Evolutionary conservation across 306 rosid species (phyloP), one percentile per base, ranked within the genome.

Genomic region (Lathyrus tuberosus): DNA sequence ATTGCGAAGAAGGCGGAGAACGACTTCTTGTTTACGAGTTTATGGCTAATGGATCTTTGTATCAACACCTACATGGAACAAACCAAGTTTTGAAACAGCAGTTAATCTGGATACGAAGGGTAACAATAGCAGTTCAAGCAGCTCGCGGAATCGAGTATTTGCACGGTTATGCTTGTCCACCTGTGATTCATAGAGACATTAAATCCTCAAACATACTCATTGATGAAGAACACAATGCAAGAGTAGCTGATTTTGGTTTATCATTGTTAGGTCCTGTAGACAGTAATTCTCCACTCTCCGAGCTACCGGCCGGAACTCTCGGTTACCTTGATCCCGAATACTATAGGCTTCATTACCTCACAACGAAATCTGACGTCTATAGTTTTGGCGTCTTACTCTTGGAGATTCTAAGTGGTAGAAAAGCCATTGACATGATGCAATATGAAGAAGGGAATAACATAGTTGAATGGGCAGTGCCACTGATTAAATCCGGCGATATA

Each of bases 241-340:
- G 98, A 68, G 97, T 94, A 2, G 83, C 97, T 65, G 98, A 94
- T 83, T 94, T 94, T 67, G 98, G 97, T 12, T 79, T 94, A 66
- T 94, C 98, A 7, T 35, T 94, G 35, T 65, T 88, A 26, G 97
- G 97, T 40, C 96, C 98, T 20, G 82, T 85, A 1, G 98, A 94
- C 65, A 88, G 98, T 77, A 52, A 88, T 63, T 86, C 95, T 10
- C 98, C 98, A 2, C 70, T 94, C 62, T 94, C 96, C 0, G 98
- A 90, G 66, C 81, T 90, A 18, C 98, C 98, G 2, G 98, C 98
- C 0, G 98, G 98, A 4, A 94, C 98, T 2, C 96, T 90, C 4
- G 98, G 98, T 12, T 94, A 94, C 82, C 98, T 94, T 35, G 98
- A 94, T 71, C 98, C 97, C 5, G 98, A 94, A 58, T 94, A 90